A percentile compares a stretch with the other conserved stretches of the same genome.
phyloP scores from a whole-genome alignment of 257 asterid genomes.

The Perilla frutescens region DNA sequence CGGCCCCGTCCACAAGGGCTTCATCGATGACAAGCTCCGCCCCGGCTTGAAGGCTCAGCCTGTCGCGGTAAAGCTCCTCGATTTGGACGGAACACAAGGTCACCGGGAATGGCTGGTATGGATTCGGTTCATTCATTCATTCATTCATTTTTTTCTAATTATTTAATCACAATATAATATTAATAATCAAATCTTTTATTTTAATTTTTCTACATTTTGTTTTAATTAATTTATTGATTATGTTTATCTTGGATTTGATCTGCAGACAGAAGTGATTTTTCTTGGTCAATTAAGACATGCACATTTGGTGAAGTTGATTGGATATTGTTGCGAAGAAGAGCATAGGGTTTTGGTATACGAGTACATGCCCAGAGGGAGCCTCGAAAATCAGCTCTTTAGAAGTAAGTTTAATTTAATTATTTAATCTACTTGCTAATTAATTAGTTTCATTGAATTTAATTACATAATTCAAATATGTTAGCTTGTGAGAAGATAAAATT shows the following conservation, averaged over 20 bases:
- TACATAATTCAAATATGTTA: neutral
- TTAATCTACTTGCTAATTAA: no score
- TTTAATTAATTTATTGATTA: neutral
- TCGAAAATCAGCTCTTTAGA: constrained; percentile 89
- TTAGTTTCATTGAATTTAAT: no score
- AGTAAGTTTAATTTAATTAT: constrained; percentile 49
- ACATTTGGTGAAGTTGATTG: constrained; percentile 87
- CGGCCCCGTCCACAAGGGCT: constrained; percentile 97
- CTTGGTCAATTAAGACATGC: constrained; percentile 88
- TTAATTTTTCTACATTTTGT: neutral
- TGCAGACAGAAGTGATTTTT: constrained; percentile 85
- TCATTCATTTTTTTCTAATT: no score
- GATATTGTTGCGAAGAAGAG: constrained; percentile 97
- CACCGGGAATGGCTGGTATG: constrained; percentile 95
- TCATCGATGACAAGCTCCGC: constrained; percentile 80
- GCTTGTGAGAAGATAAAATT: neutral
- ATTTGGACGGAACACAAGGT: constrained; percentile 90
- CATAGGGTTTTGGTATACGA: constrained; percentile 89
- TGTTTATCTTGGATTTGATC: neutral
- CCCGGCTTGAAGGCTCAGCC: constrained; percentile 94
- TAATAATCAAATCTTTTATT: neutral
- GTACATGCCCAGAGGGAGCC: constrained; percentile 95
- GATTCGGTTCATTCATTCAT: no score
- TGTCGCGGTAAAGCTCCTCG: constrained; percentile 90
- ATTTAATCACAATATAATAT: no score